phyloP scores from a whole-genome alignment of 2,329 filamentous ascomycete species.

The Magnaporthiopsis poae region DNA sequence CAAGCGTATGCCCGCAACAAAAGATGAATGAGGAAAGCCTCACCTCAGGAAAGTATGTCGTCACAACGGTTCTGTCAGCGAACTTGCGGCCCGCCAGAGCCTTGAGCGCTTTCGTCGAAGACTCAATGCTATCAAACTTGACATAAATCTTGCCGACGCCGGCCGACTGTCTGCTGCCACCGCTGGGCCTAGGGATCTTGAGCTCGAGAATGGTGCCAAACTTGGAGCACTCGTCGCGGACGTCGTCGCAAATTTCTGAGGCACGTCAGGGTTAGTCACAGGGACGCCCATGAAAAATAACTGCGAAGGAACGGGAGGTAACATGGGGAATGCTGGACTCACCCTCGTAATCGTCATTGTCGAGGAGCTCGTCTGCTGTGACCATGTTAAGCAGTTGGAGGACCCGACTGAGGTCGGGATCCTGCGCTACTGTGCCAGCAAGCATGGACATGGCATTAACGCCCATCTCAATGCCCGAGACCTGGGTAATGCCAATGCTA shows the following conservation, averaged over 20 bases:
- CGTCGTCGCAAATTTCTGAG: slow-evolving; percentile 89
- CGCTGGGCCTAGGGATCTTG: slow-evolving; percentile 82
- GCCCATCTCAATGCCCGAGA: slow-evolving; percentile 82
- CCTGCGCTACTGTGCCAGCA: slow-evolving; percentile 73
- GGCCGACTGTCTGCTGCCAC: slow-evolving; percentile 70
- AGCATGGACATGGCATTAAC: slow-evolving; percentile 98
- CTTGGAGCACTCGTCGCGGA: slow-evolving; percentile 85
- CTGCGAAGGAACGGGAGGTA: not conserved
- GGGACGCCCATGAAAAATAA: not conserved
- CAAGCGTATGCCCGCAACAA: not conserved
- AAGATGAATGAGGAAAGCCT: slow-evolving; percentile 15
- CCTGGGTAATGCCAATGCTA: slow-evolving; percentile 88
- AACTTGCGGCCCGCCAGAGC: slow-evolving; percentile 94
- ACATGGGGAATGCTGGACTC: slow-evolving; percentile 19
- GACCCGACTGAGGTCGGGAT: slow-evolving; percentile 72
- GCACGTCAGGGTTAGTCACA: slow-evolving; percentile 24
- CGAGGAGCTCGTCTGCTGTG: slow-evolving; percentile 85
- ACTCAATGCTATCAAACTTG: slow-evolving; percentile 73
- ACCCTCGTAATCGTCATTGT: slow-evolving; percentile 93
- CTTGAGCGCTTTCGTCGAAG: slow-evolving; percentile 73
- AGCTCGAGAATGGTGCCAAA: slow-evolving; percentile 77
- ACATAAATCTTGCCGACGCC: slow-evolving; percentile 97
- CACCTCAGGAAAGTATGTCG: slow-evolving; percentile 92
- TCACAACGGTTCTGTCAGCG: slow-evolving; percentile 88
- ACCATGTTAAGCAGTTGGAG: slow-evolving; percentile 97